Evolutionary conservation across 164 flowering plant species (phyloP), one percentile per base, ranked within the genome.

Genomic region (Cinnamomum micranthum): DNA sequence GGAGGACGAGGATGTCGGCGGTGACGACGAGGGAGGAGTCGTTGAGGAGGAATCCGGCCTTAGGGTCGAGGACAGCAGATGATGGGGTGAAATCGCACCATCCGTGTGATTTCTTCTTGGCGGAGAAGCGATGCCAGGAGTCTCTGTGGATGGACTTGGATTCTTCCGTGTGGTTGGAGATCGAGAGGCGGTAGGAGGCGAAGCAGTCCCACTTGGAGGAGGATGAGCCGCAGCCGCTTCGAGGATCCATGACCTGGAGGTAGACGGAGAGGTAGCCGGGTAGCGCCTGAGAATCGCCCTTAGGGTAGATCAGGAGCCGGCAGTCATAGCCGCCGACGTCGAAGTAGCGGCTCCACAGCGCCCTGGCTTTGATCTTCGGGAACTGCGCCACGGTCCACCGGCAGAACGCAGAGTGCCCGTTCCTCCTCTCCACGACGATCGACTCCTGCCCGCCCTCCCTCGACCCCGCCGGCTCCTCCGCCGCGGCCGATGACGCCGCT

Each of bases 301-400:
- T 91, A 2, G 99, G 99, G 81, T 95, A 95, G 10, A 95, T 82
- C 9, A 95, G 78, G 47, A 95, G 80, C 9, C 99, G 90, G 73
- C 97, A 95, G 82, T 95, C 99, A 70, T 81, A 95, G 15, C 95
- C 97, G 3, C 99, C 97, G 0, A 95, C 99, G 75, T 93, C 97
- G 72, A 95, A 95, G 77, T 95, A 93, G 72, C 89, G 88, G 77
- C 95, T 90, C 97, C 95, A 91, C 10, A 95, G 82, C 47, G 95
- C 89, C 84, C 94, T 83, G 55, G 95, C 89, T 75, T 88, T 95
- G 65, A 88, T 80, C 72, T 84, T 86, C 0, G 95, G 86, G 73
- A 95, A 93, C 78, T 86, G 89, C 28, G 80, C 80, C 47, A 95
- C 88, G 58, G 93, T 89, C 99, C 99, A 95, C 67, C 85, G 80